Evolutionary conservation across 2,329 filamentous ascomycete genomes (phyloP), one percentile per base, ranked within the genome.

Genomic region (Coleophoma eucalyptorum): DNA sequence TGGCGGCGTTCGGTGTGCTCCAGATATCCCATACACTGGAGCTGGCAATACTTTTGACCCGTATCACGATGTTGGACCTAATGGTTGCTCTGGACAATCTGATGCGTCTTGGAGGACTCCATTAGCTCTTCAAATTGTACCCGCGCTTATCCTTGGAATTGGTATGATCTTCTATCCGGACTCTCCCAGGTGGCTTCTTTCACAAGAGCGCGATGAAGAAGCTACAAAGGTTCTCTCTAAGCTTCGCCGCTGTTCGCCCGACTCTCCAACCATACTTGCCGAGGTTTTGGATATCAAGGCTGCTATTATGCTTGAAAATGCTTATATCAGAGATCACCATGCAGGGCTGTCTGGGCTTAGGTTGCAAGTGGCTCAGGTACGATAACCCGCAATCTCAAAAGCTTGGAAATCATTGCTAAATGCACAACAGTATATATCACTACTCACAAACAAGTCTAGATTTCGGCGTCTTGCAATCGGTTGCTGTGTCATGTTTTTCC

Each of bases 111-210:
- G 81, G 81, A 69, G 81, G 6, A 63, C 84, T 2, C 80, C 80
- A 0, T 69, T 83, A 26, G 73, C 72, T 50, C 68, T 83, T 2
- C 80, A 84, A 54, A 71, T 81, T 8, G 64, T 76, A 0, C 78
- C 78, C 2, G 79, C 77, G 2, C 60, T 80, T n/a, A 58, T 80
- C 13, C 70, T 84, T 5, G 73, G 72, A 7, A 61, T 72, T n/a
- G 79, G 80, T 26, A 81, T 83, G 71, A 50, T 80, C 18, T 80
- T 80, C 65, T 79, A 82, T 74, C 81, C 80, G 1, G 80, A 79
- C 65, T 77, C 72, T 1, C 80, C 80, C 2, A 69, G 80, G 55
- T 83, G 78, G 78, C 70, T 84, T 18, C 68, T 79, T 18, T 73
- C 80, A 59, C 75, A 80, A 60, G 72, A 72, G 50, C 75, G 78